These are phyloP conservation scores for Grosmannia clavigera DNA, from an alignment of 2,329 filamentous ascomycete genomes.

Conservation along the genomic window DNA sequence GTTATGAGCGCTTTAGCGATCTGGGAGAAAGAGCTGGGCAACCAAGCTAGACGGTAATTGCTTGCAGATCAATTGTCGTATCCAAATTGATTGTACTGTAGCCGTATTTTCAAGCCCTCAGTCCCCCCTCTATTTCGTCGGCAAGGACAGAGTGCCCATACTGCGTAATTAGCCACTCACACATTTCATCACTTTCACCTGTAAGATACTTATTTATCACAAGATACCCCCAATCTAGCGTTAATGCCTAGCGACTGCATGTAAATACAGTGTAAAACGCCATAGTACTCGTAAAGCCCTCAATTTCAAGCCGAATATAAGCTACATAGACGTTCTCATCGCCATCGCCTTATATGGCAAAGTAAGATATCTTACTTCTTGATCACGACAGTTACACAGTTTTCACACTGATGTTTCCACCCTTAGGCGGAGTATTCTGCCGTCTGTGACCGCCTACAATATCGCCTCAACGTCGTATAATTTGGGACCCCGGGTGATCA, in stretches of 20 bases:
- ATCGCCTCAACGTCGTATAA: no score
- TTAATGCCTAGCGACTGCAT: background rate
- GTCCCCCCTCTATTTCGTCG: background rate
- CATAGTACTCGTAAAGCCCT: no score
- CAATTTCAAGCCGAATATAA: conserved; percentile 31
- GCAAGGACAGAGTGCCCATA: background rate
- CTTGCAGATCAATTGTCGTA: background rate
- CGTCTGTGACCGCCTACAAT: no score
- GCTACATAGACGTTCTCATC: conserved; percentile 96
- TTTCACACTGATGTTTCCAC: no score
- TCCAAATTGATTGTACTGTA: background rate
- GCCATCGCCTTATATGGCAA: conserved; percentile 28
- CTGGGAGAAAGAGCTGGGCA: conserved; percentile 14
- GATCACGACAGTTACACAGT: no score
- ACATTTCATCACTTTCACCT: background rate
- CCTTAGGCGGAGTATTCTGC: no score
- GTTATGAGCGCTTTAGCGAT: conserved; percentile 24
- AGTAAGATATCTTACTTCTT: no score
- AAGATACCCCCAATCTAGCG: background rate
- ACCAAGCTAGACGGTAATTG: conserved; percentile 2
- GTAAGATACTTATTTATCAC: background rate
- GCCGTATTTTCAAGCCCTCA: no score
- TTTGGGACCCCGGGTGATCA: no score
- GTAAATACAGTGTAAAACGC: background rate
- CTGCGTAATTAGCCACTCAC: background rate